A percentile compares a stretch with the other conserved stretches of the same genome.
phyloP scores from a whole-genome alignment of 75 land plant species.

The Gnetum montanum region DNA sequence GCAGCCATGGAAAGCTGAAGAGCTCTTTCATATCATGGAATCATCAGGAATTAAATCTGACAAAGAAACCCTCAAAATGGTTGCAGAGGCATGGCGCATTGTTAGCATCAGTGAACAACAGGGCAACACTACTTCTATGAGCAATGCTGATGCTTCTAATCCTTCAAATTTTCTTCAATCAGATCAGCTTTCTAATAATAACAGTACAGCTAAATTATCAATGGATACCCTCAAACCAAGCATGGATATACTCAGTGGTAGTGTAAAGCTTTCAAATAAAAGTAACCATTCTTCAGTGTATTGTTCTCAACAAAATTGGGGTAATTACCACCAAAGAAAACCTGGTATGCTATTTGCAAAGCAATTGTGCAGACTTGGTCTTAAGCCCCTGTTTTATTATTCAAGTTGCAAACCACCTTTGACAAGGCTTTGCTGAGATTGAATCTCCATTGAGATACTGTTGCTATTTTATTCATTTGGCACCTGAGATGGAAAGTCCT shows the following conservation, averaged over 20 bases:
- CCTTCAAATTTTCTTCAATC: not conserved
- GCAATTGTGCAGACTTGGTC: not conserved
- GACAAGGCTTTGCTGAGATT: no score
- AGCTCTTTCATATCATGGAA: constrained; percentile 45
- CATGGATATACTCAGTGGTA: not conserved
- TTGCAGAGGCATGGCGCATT: constrained; percentile 73
- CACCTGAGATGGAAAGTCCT: no score
- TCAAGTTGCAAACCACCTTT: no score
- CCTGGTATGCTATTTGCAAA: not conserved
- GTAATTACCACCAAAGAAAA: constrained; percentile 2
- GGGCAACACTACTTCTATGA: constrained; percentile 19
- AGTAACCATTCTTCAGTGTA: not conserved
- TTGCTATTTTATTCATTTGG: no score
- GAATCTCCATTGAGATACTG: no score
- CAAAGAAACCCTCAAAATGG: constrained; percentile 31
- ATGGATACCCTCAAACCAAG: constrained; percentile 1
- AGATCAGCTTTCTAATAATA: not conserved
- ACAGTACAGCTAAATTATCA: no score
- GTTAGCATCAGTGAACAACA: constrained; percentile 54
- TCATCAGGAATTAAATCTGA: constrained; percentile 28
- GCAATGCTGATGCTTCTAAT: not conserved
- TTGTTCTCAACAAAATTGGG: not conserved
- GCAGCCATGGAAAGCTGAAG: constrained; percentile 69
- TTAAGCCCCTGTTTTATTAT: no score
- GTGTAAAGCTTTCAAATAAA: not conserved